Evolutionary conservation across 2,329 filamentous ascomycete genomes (phyloP).

Genomic region (Ophiostoma fasciatum): DNA sequence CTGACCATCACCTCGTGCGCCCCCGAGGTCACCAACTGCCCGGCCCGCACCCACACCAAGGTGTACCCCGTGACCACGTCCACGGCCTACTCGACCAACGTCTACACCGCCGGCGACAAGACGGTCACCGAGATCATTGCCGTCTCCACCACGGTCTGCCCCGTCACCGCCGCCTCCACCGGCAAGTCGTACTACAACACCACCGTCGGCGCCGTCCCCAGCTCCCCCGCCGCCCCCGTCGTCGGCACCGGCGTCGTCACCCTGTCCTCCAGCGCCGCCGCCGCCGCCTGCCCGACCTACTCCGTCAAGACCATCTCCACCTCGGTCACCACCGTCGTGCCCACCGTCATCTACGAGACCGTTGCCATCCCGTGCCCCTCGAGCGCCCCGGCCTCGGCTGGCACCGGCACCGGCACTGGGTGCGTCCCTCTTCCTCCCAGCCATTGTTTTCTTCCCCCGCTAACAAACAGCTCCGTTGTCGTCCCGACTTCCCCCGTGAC

Average conservation of each 20-base stretch:
- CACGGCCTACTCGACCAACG: conserved; percentile 41
- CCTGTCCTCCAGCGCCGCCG: too few relatives aligned
- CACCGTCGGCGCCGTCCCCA: conserved; percentile 4
- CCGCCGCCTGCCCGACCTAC: conserved; percentile 20
- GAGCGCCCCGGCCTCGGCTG: conserved; percentile 14
- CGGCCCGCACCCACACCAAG: conserved; percentile 17
- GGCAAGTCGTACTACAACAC: conserved; percentile 11
- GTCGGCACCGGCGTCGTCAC: conserved; percentile 24
- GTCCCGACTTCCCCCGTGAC: too few relatives aligned
- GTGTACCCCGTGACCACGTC: conserved; percentile 24
- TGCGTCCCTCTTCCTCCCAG: conserved; percentile 12
- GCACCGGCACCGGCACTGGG: conserved; percentile 18
- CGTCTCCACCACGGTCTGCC: conserved; percentile 31
- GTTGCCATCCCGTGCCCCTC: conserved; percentile 27
- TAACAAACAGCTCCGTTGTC: too few relatives aligned
- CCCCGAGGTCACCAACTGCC: conserved; percentile 37
- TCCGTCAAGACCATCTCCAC: conserved; percentile 39
- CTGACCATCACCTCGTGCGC: conserved; percentile 47
- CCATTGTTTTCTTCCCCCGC: not conserved
- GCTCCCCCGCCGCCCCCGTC: conserved; percentile 14
- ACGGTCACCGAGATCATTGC: conserved; percentile 24
- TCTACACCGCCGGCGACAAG: too few relatives aligned
- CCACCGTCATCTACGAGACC: conserved; percentile 38
- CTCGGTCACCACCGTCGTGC: conserved; percentile 40
- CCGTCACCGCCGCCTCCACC: conserved; percentile 13